phyloP scores from a whole-genome alignment of 1,139 yeast species.

The Magnusiomyces fungicola region DNA sequence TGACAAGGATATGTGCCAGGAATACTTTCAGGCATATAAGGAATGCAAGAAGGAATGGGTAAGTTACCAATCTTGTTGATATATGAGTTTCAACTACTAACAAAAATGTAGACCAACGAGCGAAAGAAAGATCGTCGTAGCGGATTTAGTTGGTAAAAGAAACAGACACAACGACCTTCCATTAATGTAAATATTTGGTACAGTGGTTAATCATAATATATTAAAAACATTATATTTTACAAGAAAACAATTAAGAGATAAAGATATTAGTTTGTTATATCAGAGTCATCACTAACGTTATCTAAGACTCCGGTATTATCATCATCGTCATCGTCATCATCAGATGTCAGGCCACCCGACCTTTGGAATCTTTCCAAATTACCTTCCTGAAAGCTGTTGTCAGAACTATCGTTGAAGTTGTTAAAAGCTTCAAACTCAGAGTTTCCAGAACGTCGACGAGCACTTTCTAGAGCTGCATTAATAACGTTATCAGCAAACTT shows the following conservation, averaged over 20 bases:
- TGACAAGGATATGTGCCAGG: constrained; percentile 69
- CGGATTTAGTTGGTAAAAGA: constrained; percentile 1
- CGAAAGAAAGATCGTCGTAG: not conserved
- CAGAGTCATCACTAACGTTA: not conserved
- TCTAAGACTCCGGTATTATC: too few relatives aligned
- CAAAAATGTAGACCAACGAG: not conserved
- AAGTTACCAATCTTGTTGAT: not conserved
- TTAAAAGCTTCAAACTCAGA: too few relatives aligned
- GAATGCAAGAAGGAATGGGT: constrained; percentile 86
- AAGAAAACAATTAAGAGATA: not conserved
- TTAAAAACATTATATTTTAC: too few relatives aligned
- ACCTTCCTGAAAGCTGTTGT: not conserved
- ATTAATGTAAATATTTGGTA: not conserved
- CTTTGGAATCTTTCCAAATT: not conserved
- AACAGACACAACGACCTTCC: not conserved
- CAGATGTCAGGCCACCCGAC: not conserved
- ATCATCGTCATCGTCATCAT: not conserved
- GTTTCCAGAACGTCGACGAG: too few relatives aligned
- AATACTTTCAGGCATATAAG: constrained; percentile 83
- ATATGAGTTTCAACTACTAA: not conserved
- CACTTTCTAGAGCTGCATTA: too few relatives aligned
- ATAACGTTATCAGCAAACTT: not conserved
- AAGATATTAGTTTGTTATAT: not conserved
- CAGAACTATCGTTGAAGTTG: not conserved
- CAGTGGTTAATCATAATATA: too few relatives aligned